Percentiles rank a stretch among this genome's conserved stretches.
These are phyloP conservation scores for Psilocybe sp. DNA, from an alignment of 768 basidiomycete genomes.

Conservation along the genomic window DNA sequence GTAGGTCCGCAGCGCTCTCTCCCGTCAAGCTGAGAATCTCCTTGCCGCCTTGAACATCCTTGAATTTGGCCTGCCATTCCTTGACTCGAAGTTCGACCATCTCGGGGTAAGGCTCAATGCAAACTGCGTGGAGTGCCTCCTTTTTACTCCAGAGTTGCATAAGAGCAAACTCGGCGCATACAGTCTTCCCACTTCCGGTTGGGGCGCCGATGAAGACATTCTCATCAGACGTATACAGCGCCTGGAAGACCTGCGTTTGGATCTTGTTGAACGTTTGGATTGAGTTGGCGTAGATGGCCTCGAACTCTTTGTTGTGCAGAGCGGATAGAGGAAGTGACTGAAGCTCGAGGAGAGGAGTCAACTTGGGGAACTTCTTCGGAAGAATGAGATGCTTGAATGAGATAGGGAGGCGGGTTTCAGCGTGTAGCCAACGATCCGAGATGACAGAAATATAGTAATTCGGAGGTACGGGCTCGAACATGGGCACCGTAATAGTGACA, in stretches of 20 bases:
- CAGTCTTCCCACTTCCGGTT: conserved; percentile 95
- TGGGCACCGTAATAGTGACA: conserved; percentile 91
- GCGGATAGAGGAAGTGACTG: conserved; percentile 88
- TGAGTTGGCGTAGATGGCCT: conserved; percentile 76
- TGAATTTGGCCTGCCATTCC: conserved; percentile 90
- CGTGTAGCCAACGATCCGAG: conserved; percentile 94
- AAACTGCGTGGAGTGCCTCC: conserved; percentile 82
- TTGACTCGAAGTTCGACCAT: conserved; percentile 90
- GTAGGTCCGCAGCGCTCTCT: conserved; percentile 89
- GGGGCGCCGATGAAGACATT: conserved; percentile 97
- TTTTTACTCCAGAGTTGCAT: conserved; percentile 92
- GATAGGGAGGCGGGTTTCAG: conserved; percentile 91
- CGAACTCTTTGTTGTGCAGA: conserved; percentile 90
- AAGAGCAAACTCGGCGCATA: conserved; percentile 95
- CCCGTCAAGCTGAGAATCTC: conserved; percentile 93
- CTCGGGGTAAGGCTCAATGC: conserved; percentile 95
- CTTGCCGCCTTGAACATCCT: conserved; percentile 82
- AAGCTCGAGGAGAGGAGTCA: conserved; percentile 90
- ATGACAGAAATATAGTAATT: conserved; percentile 97
- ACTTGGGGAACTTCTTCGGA: conserved; percentile 93
- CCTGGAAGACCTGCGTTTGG: conserved; percentile 98
- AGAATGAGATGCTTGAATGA: conserved; percentile 98
- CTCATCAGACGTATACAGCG: conserved; percentile 93
- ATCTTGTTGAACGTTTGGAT: conserved; percentile 96
- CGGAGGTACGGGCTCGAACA: conserved; percentile 96